Evolutionary conservation across 2,329 filamentous ascomycete genomes (phyloP), one percentile per base, ranked within the genome.

Genomic region (Phoma sp.): DNA sequence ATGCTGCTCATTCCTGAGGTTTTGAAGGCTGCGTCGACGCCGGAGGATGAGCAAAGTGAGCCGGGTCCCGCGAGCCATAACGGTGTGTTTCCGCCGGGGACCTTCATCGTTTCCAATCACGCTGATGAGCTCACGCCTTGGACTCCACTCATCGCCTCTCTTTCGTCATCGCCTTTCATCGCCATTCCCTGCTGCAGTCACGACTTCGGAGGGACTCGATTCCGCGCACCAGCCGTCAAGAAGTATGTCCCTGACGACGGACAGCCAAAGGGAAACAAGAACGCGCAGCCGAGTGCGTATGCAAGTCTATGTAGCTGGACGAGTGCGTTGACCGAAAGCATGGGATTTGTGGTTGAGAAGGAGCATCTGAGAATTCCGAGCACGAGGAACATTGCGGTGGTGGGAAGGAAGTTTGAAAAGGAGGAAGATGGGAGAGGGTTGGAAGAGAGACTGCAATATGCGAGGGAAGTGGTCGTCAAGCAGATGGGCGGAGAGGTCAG

Each of bases 131-230:
- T 99, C 12, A 99, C 95, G 0, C 86, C 91, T 0, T 99, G 95
- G 95, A 98, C 95, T 0, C 95, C 95, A 0, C 83, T 98, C 15
- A 84, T 99, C 33, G 93, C 91, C 1, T 84, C 86, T 6, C 78
- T 92, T 1, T 92, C 89, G 0, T 77, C 84, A 2, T 89, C 89
- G 10, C 89, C 92, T 0, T 99, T 97, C 74, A 86, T 99, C 57
- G 90, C 91, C 64, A 96, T 99, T 37, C 95, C 95, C 1, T 99
- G 95, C 78, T 99, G 95, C 78, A 96, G 91, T 60, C 92, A 98
- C 77, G 84, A 89, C 53, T 85, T 99, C 2, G 86, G 87, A 0
- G 95, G 95, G 1, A 84, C 85, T 2, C 74, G 80, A 54, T 95
- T 89, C 71, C 87, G 95, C 15, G 89, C 90, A 5, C 79, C 72